Evolutionary conservation across 495 filamentous ascomycete species (phyloP).

Genomic region (Entonaema liquescens): DNA sequence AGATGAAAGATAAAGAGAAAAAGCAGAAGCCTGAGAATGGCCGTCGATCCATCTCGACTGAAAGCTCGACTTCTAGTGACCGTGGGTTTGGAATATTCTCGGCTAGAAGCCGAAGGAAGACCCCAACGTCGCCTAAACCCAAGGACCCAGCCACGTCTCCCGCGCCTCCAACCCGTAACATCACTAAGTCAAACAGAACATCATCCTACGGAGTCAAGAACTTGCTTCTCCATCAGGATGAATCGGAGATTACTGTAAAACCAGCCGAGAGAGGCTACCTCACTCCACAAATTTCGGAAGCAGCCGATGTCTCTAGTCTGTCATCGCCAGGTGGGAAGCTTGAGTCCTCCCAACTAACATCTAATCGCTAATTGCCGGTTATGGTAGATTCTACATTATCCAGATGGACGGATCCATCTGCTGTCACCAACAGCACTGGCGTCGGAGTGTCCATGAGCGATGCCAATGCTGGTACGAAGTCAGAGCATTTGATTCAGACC

Average conservation of each 20-base stretch:
- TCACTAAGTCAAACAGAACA: conserved; percentile 15
- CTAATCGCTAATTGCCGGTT: conserved; percentile 14
- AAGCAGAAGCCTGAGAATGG: conserved; percentile 43
- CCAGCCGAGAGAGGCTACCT: conserved; percentile 24
- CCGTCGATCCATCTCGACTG: conserved; percentile 48
- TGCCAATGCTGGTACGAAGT: conserved; percentile 3
- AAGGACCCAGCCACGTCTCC: conserved; percentile 12
- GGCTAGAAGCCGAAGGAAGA: conserved; percentile 40
- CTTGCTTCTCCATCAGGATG: conserved; percentile 32
- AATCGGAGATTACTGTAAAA: conserved; percentile 26
- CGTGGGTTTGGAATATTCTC: conserved; percentile 47
- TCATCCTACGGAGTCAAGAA: conserved; percentile 39
- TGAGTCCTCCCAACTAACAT: not conserved
- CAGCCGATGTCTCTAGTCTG: conserved; percentile 30
- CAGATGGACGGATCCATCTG: conserved; percentile 50
- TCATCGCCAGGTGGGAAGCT: conserved; percentile 40
- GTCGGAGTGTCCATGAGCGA: conserved; percentile 32
- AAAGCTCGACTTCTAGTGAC: conserved; percentile 49
- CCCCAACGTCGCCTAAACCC: conserved; percentile 29
- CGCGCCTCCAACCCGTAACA: not conserved
- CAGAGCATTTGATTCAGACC: conserved; percentile 44
- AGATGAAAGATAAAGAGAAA: conserved; percentile 41
- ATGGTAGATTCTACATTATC: conserved; percentile 53
- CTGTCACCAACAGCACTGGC: conserved; percentile 45
- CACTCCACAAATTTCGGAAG: conserved; percentile 35